Conservation (phyloP, 306 rosid genomes). For the Fragaria iinumae region DNA sequence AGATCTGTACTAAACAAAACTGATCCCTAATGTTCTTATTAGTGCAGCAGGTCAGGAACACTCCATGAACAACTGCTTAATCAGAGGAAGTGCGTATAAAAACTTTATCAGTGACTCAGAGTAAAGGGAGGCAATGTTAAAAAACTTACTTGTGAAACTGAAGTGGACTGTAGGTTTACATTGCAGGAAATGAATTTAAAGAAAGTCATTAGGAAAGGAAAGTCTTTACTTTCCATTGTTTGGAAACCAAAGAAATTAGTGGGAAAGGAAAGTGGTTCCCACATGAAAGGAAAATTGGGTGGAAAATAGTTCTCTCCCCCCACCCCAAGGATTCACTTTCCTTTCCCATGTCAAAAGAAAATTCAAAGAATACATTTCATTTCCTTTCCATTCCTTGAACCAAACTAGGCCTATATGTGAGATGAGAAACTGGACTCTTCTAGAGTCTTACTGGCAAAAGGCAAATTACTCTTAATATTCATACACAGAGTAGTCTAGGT, state of each 20-base stretch:
- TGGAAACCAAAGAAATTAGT: too few species aligned
- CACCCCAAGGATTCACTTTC: too few species aligned
- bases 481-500: not conserved
- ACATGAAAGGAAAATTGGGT: too few species aligned
- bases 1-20: not conserved
- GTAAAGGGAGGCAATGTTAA: not conserved
- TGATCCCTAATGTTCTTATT: not conserved
- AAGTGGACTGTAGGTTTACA: not conserved
- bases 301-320: too few species aligned
- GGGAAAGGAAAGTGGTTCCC: too few species aligned
- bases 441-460: not conserved
- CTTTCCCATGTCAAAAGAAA: too few species aligned
- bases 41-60: not conserved
- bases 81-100: not conserved
- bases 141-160: not conserved
- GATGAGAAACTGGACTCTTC: not conserved
- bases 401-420: not conserved
- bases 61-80: not conserved
- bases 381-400: too few species aligned
- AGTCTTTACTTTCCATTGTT: too few species aligned
- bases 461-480: not conserved
- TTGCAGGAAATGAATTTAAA: not conserved
- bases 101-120: not conserved
- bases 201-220: too few species aligned
- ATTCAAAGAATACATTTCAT: too few species aligned